phyloP scores from a whole-genome alignment of 768 basidiomycete species.

The Podaxis pistillaris region DNA sequence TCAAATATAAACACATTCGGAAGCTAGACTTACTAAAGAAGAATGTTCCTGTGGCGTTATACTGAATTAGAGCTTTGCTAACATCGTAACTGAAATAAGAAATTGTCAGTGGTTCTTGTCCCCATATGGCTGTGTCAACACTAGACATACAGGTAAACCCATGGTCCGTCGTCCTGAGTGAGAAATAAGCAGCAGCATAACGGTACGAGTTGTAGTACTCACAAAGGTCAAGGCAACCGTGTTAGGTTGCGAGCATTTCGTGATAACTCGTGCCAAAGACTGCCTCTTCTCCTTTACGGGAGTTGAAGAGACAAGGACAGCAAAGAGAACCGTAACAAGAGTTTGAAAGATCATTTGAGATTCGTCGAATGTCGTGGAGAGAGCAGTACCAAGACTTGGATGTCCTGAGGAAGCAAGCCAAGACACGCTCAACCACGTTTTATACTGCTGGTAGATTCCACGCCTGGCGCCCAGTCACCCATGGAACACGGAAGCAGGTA shows the following conservation, averaged over 20 bases:
- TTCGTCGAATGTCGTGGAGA: neutral
- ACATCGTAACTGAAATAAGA: conserved; percentile 29
- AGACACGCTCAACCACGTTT: neutral
- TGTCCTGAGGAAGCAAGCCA: neutral
- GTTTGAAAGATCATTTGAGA: conserved; percentile 18
- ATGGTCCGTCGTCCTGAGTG: conserved; percentile 43
- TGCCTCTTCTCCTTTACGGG: conserved; percentile 18
- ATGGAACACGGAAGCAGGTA: neutral
- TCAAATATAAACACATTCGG: neutral
- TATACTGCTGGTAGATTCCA: neutral
- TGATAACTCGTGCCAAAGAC: conserved; percentile 30
- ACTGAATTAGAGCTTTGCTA: conserved; percentile 31
- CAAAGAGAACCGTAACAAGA: conserved; percentile 17
- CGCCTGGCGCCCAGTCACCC: neutral
- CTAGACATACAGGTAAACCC: conserved; percentile 30
- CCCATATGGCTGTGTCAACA: neutral
- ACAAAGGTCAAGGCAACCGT: conserved; percentile 46
- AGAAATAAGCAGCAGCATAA: neutral
- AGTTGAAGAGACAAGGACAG: conserved; percentile 15
- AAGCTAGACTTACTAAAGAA: conserved; percentile 37
- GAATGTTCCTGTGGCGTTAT: conserved; percentile 40
- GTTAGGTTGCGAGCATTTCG: conserved; percentile 34
- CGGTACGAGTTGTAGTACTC: conserved; percentile 15
- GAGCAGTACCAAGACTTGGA: neutral
- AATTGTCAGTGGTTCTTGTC: neutral